Evolutionary conservation across 345 rosid species (phyloP), one percentile per base, ranked within the genome.

Genomic region (Cardamine chenopodiifolia): DNA sequence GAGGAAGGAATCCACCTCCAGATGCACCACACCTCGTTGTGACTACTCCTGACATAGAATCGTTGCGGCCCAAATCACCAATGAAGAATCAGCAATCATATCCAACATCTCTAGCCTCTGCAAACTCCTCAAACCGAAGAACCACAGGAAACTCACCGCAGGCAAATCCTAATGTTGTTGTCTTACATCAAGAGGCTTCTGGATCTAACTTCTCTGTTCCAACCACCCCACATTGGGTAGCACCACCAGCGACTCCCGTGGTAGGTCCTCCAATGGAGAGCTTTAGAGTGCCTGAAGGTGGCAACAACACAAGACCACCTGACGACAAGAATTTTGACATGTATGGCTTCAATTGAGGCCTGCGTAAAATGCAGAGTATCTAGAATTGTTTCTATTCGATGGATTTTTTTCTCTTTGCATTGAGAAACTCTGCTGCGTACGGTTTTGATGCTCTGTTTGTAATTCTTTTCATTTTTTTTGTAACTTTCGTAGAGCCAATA

Each of bases 1-100:
- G 98, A 55, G 99, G 99, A 17, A 80, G 98, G 75, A 92, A 95
- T 70, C 98, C 98, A 1, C 99, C 92, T 18, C 97, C 97, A 1
- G 98, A 89, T 9, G 91, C 98, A 26, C 85, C 94, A 20, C 99
- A 92, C 80, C 92, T 95, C 3, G 89, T 92, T 9, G 71, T 88
- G 42, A 92, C 98, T 15, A 92, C 96, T 50, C 89, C 96, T 0
- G 99, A 95, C 45, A 90, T 95, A 25, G 97, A 95, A 80, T 26
- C 88, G 2, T 81, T 95, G n/a, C 88, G 98, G 10, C 99, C 98
- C 48, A 92, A 88, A 65, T 96, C 99, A 10, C 99, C 99, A 0
- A 87, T 90, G 93, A 95, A 95, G 88, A 92, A 89, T 81, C 99
- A 95, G 83, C 97, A 84, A 39, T 85, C 97, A 26, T 42, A 82